Evolutionary conservation across 2,329 filamentous ascomycete species (phyloP).

Genomic region (Phialophora macrospora): DNA sequence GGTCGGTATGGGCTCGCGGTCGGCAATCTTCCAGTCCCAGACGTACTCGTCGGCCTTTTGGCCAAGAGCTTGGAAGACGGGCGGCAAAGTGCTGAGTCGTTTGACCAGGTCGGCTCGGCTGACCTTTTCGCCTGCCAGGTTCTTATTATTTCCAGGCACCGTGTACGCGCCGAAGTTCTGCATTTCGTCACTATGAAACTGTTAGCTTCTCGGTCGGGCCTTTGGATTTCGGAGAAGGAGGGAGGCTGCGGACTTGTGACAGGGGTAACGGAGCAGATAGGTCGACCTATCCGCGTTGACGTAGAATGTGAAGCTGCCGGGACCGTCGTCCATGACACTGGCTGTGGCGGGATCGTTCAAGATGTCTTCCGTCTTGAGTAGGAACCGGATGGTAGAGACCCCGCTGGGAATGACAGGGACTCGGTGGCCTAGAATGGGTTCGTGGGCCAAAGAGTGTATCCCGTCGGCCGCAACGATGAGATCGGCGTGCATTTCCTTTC

Average conservation of each 20-base stretch:
- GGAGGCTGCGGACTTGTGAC: conserved; percentile 9
- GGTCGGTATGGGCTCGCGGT: conserved; percentile 8
- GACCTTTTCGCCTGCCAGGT: not conserved
- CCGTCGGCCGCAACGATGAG: conserved; percentile 51
- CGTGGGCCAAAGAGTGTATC: conserved; percentile 43
- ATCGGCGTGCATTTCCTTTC: conserved; percentile 41
- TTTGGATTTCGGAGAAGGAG: not conserved
- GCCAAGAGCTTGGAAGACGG: not conserved
- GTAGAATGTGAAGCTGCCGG: conserved; percentile 14
- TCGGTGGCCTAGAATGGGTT: conserved; percentile 24
- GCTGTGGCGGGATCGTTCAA: conserved; percentile 14
- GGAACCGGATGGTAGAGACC: conserved; percentile 8
- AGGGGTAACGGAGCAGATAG: conserved; percentile 13
- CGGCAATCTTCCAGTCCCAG: conserved; percentile 27
- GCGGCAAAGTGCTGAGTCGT: conserved; percentile 2
- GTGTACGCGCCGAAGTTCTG: conserved; percentile 22
- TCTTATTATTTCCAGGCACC: not conserved
- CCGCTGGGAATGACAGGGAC: conserved; percentile 9
- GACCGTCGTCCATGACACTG: conserved; percentile 13
- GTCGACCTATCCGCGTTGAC: not conserved
- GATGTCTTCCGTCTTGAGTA: conserved; percentile 13
- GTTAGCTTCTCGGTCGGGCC: not conserved
- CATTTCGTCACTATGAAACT: conserved; percentile 5
- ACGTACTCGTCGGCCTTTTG: conserved; percentile 3
- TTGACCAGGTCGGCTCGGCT: conserved; percentile 4